Evolutionary conservation across 805 yeast species (phyloP).

Genomic region (Zygotorulaspora danielsina): DNA sequence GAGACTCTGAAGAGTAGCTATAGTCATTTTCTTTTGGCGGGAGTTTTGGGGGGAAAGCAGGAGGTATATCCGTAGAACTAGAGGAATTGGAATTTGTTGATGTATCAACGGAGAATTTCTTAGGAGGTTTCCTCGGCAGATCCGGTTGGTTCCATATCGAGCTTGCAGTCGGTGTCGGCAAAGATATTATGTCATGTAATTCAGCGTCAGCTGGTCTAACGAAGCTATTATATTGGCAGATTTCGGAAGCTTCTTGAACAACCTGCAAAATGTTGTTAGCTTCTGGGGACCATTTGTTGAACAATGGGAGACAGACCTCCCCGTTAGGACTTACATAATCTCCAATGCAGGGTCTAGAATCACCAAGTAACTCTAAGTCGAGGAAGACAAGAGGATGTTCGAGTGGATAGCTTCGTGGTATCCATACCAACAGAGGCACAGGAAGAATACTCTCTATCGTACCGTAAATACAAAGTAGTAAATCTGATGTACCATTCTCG

Average conservation of each 20-base stretch:
- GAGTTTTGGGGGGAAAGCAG: conserved; percentile 5
- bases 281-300: conserved; percentile 52
- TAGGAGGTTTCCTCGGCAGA: conserved; percentile 12
- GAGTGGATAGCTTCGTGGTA: conserved; percentile 69
- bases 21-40: conserved; percentile 1
- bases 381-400: conserved; percentile 64
- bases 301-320: conserved; percentile 59
- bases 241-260: conserved; percentile 12
- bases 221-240: conserved; percentile 7
- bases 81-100: background rate
- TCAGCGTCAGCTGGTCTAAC: background rate
- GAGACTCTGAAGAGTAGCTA: conserved; percentile 18
- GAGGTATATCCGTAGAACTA: background rate
- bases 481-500: conserved; percentile 52
- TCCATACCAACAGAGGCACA: conserved; percentile 70
- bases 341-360: conserved; percentile 49
- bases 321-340: conserved; percentile 71
- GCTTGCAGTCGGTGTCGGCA: conserved; percentile 15
- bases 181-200: background rate
- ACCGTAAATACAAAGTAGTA: conserved; percentile 65
- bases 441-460: conserved; percentile 33
- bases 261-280: conserved; percentile 14
- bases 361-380: conserved; percentile 43
- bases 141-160: conserved; percentile 11
- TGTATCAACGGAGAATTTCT: conserved; percentile 11